Percentiles rank a stretch among this genome's conserved stretches.
These are phyloP conservation scores for Annulohypoxylon moriforme DNA, from an alignment of 495 filamentous ascomycete genomes.

Conservation along the genomic window DNA sequence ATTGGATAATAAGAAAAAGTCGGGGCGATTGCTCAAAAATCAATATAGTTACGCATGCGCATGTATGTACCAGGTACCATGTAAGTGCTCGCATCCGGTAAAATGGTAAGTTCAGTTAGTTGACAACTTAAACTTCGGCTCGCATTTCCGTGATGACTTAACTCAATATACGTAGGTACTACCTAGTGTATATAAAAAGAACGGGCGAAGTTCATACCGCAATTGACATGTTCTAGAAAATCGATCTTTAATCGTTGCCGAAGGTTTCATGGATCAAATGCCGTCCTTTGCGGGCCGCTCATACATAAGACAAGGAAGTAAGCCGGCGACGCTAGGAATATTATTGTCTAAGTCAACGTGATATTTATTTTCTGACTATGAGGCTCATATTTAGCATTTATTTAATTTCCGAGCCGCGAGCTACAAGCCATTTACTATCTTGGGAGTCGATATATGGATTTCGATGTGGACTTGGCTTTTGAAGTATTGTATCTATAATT, in stretches of 20 bases:
- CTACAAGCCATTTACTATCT: conserved; percentile 10
- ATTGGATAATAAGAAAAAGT: conserved; percentile 8
- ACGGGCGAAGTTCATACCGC: conserved; percentile 20
- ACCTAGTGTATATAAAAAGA: conserved; percentile 7
- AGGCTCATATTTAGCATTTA: conserved; percentile 12
- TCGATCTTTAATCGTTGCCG: conserved; percentile 5
- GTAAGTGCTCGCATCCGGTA: conserved; percentile 35
- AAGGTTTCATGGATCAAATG: conserved; percentile 23
- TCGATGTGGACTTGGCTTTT: background rate
- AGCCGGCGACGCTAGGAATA: background rate
- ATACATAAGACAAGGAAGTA: conserved; percentile 5
- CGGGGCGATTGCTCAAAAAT: conserved; percentile 22
- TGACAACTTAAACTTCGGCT: conserved; percentile 19
- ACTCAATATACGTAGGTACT: conserved; percentile 7
- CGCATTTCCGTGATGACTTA: conserved; percentile 26
- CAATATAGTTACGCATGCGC: conserved; percentile 3
- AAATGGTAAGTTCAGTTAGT: conserved; percentile 26
- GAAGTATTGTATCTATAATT: background rate
- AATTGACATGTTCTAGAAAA: conserved; percentile 24
- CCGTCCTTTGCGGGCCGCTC: conserved; percentile 21
- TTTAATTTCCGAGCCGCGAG: conserved; percentile 16
- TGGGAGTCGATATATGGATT: conserved; percentile 1
- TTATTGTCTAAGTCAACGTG: background rate
- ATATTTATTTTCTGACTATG: conserved; percentile 6
- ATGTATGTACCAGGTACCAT: background rate